Evolutionary conservation across 2,329 filamentous ascomycete genomes (phyloP), one percentile per base, ranked within the genome.

Genomic region (Xylaria sp.): DNA sequence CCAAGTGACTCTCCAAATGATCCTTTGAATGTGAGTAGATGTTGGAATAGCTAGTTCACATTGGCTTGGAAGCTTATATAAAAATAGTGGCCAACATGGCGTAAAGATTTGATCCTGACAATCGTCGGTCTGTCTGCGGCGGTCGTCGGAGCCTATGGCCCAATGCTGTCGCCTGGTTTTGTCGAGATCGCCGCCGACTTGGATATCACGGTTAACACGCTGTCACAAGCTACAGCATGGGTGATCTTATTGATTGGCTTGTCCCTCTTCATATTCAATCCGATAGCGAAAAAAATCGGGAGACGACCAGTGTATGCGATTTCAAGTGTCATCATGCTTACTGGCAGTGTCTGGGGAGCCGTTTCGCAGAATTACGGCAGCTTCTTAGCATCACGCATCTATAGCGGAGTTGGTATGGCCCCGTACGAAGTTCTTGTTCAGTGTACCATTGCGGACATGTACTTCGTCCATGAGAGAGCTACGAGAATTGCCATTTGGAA

Each of bases 391-490:
- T 83, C 82, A 60, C 79, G 84, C 13, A 79, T 86, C 41, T 77
- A 86, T 25, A 80, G 80, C 5, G 85, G 82, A 3, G 74, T 86
- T 5, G 84, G 83, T 4, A 86, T 86, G 82, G 83, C 84, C 0
- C 82, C 85, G 0, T 83, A 83, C 65, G 86, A 88, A 72, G 81
- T 85, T 2, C 76, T 88, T 6, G 84, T 88, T 4, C 85, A 86
- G 75, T 84, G 83, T 73, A 86, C 84, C 0, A 82, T 84, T 56
- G 82, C 81, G 6, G 83, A 84, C 60, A 73, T 84, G 33, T 85
- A 83, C 72, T 85, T 82, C 66, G 81, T 84, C 4, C 83, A 84
- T 67, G 78, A 85, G 75, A 80, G 83, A 7, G 83, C 82, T 3
- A 82, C 80, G 28, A 78, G 81, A 46, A 82, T 82, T 36, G 81